Evolutionary conservation across 2,329 filamentous ascomycete genomes (phyloP).

Genomic region (Coleophoma eucalyptorum): DNA sequence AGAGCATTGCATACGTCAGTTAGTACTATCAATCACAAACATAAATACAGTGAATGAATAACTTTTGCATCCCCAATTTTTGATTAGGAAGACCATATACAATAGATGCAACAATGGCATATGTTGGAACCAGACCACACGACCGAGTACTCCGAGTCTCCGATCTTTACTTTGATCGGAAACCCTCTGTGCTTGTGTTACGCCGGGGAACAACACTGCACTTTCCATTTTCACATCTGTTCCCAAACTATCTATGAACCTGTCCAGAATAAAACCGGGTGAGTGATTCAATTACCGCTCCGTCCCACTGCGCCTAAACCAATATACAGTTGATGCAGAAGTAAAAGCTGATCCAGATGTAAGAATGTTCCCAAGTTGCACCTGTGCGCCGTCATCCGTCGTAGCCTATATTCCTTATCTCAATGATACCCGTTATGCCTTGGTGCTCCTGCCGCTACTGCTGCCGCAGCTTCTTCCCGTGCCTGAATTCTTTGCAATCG

Average conservation of each 20-base stretch:
- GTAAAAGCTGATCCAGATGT: constrained; percentile 10
- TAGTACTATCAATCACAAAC: too few relatives aligned
- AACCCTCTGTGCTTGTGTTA: too few relatives aligned
- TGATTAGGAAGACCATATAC: too few relatives aligned
- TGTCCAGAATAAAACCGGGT: not conserved
- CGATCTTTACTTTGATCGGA: too few relatives aligned
- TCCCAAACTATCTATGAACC: not conserved
- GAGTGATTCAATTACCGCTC: not conserved
- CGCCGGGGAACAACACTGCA: too few relatives aligned
- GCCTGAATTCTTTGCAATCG: constrained; percentile 30
- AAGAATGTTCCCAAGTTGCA: constrained; percentile 15
- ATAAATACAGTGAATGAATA: too few relatives aligned
- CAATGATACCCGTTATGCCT: constrained; percentile 23
- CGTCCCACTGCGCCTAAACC: constrained; percentile 7
- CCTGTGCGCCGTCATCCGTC: constrained; percentile 24
- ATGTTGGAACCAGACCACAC: too few relatives aligned
- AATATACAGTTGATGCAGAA: constrained; percentile 5
- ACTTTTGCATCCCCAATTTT: too few relatives aligned
- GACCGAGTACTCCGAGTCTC: too few relatives aligned
- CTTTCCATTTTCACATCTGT: too few relatives aligned
- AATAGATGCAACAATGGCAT: too few relatives aligned
- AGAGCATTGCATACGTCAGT: too few relatives aligned
- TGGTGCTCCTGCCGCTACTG: not conserved
- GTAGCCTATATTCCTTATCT: constrained; percentile 18
- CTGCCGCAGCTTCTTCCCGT: constrained; percentile 10